phyloP scores from a whole-genome alignment of 306 rosid genomes.

The Begonia masoniana region DNA sequence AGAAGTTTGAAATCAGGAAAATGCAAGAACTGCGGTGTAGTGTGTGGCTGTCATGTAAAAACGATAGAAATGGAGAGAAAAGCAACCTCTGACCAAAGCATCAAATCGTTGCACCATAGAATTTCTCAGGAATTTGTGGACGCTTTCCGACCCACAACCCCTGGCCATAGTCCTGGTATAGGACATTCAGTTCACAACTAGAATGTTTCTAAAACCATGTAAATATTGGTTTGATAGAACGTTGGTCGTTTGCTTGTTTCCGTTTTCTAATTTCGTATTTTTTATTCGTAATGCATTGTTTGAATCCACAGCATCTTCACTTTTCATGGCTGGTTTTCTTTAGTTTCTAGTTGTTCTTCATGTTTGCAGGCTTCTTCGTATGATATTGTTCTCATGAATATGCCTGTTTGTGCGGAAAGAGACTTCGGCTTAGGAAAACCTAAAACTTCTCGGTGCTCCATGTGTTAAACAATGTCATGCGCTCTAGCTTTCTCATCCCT shows the following conservation, averaged over 20 bases:
- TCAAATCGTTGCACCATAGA: conserved; percentile 8
- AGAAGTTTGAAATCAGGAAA: conserved; percentile 27
- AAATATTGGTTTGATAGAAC: not conserved
- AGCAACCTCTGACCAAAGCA: not conserved
- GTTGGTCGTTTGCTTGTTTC: not conserved
- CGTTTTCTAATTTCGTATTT: not conserved
- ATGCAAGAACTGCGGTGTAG: conserved; percentile 5
- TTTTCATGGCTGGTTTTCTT: too few species aligned
- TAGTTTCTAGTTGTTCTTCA: too few species aligned
- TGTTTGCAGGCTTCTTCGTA: too few species aligned
- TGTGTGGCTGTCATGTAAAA: not conserved
- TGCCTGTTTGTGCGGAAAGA: too few species aligned
- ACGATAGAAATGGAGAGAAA: conserved; percentile 2
- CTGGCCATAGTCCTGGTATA: conserved; percentile 75
- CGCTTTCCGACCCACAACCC: conserved; percentile 57
- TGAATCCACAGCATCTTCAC: not conserved
- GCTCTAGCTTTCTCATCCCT: too few species aligned
- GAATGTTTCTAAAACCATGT: conserved; percentile 1
- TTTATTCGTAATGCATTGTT: not conserved
- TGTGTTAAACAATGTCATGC: too few species aligned
- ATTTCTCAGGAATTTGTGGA: conserved; percentile 22
- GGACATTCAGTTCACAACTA: conserved; percentile 49
- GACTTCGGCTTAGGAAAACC: too few species aligned
- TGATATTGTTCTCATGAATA: too few species aligned
- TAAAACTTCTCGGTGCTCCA: too few species aligned